These are phyloP conservation scores for Spizellomyces punctatus DNA, from an alignment of 192 early-diverging fungal genomes.

Conservation along the genomic window DNA sequence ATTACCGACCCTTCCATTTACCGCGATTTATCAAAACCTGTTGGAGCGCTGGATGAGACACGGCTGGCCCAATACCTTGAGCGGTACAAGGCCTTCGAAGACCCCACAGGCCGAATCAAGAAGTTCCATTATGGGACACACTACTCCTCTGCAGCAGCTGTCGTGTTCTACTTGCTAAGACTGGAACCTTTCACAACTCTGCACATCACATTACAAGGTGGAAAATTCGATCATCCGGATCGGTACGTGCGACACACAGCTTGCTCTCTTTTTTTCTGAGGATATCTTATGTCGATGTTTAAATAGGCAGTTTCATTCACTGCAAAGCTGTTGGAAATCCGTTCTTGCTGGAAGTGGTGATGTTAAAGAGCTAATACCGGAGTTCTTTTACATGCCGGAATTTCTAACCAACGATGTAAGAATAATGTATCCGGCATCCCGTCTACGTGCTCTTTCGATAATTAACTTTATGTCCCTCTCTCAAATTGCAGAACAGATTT, in stretches of 20 bases:
- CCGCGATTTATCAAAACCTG: conserved; percentile 89
- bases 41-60: conserved; percentile 79
- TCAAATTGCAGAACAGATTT: conserved; percentile 58
- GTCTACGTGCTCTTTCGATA: neutral
- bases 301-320: conserved; percentile 58
- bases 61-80: conserved; percentile 69
- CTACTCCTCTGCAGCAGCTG: conserved; percentile 91
- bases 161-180: conserved; percentile 85
- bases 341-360: conserved; percentile 51
- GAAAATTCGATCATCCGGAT: conserved; percentile 62
- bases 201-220: conserved; percentile 54
- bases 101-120: conserved; percentile 55
- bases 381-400: conserved; percentile 95
- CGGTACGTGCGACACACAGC: conserved; percentile 37
- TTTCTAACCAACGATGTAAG: conserved; percentile 66
- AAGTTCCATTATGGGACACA: conserved; percentile 96
- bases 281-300: too few species aligned
- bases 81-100: conserved; percentile 64
- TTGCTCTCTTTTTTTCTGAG: too few species aligned
- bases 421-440: neutral
- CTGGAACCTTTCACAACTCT: conserved; percentile 87
- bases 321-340: conserved; percentile 56
- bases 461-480: neutral
- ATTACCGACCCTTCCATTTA: conserved; percentile 73
- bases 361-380: conserved; percentile 93